These are phyloP conservation scores for Mycena amicta DNA, from an alignment of 768 basidiomycete species.

Conservation along the genomic window DNA sequence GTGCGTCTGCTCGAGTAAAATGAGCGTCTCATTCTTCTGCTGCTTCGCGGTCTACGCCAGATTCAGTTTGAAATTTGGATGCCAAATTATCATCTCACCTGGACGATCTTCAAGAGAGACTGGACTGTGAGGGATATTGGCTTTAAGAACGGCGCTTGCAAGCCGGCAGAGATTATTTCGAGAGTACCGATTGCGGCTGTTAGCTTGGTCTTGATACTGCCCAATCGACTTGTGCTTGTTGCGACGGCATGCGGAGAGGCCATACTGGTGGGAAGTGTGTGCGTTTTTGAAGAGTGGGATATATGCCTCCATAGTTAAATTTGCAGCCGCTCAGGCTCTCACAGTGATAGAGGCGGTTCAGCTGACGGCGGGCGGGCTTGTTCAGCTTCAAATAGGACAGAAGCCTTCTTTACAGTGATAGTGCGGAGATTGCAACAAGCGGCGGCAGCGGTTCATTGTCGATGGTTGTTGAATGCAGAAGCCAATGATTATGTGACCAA, in stretches of 20 bases:
- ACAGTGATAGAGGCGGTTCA: too few relatives aligned
- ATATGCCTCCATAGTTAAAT: not conserved
- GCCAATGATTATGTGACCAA: not conserved
- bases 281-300: not conserved
- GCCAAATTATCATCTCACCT: not conserved
- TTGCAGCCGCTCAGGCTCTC: too few relatives aligned
- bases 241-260: not conserved
- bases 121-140: not conserved
- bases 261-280: not conserved
- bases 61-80: not conserved
- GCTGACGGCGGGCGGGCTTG: not conserved
- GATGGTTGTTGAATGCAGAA: not conserved
- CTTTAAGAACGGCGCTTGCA: not conserved
- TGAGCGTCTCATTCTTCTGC: not conserved
- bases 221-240: not conserved
- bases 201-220: not conserved
- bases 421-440: not conserved
- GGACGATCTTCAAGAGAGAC: not conserved
- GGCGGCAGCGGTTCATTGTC: not conserved
- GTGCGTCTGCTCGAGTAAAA: not conserved
- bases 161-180: not conserved
- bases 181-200: not conserved
- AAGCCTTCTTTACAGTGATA: not conserved
- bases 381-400: not conserved
- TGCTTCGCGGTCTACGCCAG: not conserved